Base-by-base conservation (phyloP, 2,329 filamentous ascomycete species). In the Grosmannia huntii region DNA sequence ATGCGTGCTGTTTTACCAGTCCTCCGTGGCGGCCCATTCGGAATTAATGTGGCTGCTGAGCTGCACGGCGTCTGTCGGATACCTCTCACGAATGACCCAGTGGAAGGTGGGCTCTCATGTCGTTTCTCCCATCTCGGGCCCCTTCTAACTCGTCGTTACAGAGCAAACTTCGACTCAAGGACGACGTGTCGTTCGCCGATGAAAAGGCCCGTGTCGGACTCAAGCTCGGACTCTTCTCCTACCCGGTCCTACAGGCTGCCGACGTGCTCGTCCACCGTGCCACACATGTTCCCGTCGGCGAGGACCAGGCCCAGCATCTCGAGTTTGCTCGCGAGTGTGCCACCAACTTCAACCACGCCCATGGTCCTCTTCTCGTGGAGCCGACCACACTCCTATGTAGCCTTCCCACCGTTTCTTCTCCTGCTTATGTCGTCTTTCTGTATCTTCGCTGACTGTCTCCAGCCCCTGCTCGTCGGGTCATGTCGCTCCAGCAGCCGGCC, bases 21-120 rank as follows among this genome's bases (percentile, higher is more conserved):
- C 60, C 31, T 53, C 89, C 83, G 84, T 91, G 2, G 77, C 84
- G 21, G 84, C 85, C 53, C 94, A 97, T 72, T 76, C 87, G 4
- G 91, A 97, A 71, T 78, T 99, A 62, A 95, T 96, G 88, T 99
- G 94, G 94, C 90, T 97, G 67, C 74, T 99, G 61, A 92, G 89
- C 68, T 96, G 91, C 64, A 87, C 88, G 56, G 89, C 94, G 27
- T 92, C 89, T 5, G 90, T 94, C 71, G 94, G 94, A 46, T 95
- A 96, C 72, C 75, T 99, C n/a, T 87, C 87, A 11, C 80, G 94
- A n/a, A 99, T 99, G 94, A 97, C 94, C 31, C 94, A 97, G 71
- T 99, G 94, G 91, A 99, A 99, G 84, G 90, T 62, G 52, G 23
- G 48, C 16, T 21, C 38, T 54, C 19, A 51, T 27, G 5, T n/a